Conservation (phyloP, 2,329 filamentous ascomycete species). For the Aquanectria penicillioides region DNA sequence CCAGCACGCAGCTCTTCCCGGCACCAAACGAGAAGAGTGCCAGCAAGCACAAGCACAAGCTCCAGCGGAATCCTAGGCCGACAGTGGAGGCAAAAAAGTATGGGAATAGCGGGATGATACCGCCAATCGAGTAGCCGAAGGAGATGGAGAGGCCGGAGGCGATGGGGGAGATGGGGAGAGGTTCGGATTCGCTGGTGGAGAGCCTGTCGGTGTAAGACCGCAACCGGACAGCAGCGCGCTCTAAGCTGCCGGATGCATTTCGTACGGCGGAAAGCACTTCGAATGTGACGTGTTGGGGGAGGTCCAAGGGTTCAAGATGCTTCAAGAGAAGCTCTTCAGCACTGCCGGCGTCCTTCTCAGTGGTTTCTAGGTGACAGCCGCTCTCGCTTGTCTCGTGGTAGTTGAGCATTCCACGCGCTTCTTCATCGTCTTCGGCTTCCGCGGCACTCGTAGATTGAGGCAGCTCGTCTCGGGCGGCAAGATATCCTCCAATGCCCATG, state of each 20-base stretch:
- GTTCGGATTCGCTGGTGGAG: background rate
- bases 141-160: constrained; percentile 68
- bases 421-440: constrained; percentile 30
- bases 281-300: constrained; percentile 34
- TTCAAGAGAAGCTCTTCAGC: constrained; percentile 41
- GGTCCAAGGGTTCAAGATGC: constrained; percentile 46
- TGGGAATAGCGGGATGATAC: constrained; percentile 69
- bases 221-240: constrained; percentile 34
- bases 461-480: constrained; percentile 62
- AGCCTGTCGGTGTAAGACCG: constrained; percentile 22
- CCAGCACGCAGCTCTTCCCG: constrained; percentile 59
- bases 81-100: constrained; percentile 64
- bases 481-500: constrained; percentile 78
- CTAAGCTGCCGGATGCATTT: constrained; percentile 44
- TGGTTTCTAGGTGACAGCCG: background rate
- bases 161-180: constrained; percentile 45
- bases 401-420: constrained; percentile 40
- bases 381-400: constrained; percentile 29
- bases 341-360: constrained; percentile 16
- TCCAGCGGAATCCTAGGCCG: constrained; percentile 59
- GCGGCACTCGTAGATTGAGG: background rate
- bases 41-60: constrained; percentile 62
- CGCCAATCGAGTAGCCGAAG: constrained; percentile 70
- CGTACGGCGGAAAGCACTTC: constrained; percentile 41
- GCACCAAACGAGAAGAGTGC: constrained; percentile 67